Percentiles rank a stretch among this genome's conserved stretches.
Evolutionary conservation across 306 rosid genomes (phyloP).

Genomic region (Macrotyloma uniflorum): DNA sequence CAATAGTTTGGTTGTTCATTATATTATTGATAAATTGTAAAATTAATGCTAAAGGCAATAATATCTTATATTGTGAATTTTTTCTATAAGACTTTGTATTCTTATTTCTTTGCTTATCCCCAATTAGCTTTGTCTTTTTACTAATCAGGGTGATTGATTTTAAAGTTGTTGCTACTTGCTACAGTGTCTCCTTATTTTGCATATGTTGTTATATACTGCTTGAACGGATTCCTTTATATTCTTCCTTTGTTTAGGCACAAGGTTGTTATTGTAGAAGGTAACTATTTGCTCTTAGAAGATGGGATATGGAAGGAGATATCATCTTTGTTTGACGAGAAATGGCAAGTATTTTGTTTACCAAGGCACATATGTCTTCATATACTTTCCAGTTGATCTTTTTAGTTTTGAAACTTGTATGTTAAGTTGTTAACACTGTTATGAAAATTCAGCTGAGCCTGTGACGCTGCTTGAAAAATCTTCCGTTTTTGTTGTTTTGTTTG

Average conservation of each 20-base stretch:
- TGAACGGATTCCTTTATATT: slow-evolving; percentile 24
- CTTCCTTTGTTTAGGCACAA: slow-evolving; percentile 63
- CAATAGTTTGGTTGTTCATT: background rate
- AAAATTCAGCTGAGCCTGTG: background rate
- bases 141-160: slow-evolving; percentile 24
- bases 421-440: background rate
- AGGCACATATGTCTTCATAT: background rate
- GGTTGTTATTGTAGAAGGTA: slow-evolving; percentile 85
- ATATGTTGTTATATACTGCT: background rate
- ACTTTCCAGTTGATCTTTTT: slow-evolving; percentile 1
- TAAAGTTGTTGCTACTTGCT: slow-evolving; percentile 30
- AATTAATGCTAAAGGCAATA: background rate
- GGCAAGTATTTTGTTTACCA: slow-evolving; percentile 53
- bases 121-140: slow-evolving; percentile 19
- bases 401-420: background rate
- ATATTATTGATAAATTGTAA: background rate
- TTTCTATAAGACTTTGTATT: background rate
- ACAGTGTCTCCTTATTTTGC: slow-evolving; percentile 15
- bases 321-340: slow-evolving; percentile 75
- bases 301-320: slow-evolving; percentile 84
- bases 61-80: background rate
- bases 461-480: slow-evolving; percentile 20
- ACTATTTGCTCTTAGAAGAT: slow-evolving; percentile 72
- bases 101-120: slow-evolving; percentile 10
- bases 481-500: background rate